A percentile compares a stretch with the other conserved stretches of the same genome.
Conservation (phyloP, 2,329 filamentous ascomycete genomes). For the Xylaria hypoxylon region DNA sequence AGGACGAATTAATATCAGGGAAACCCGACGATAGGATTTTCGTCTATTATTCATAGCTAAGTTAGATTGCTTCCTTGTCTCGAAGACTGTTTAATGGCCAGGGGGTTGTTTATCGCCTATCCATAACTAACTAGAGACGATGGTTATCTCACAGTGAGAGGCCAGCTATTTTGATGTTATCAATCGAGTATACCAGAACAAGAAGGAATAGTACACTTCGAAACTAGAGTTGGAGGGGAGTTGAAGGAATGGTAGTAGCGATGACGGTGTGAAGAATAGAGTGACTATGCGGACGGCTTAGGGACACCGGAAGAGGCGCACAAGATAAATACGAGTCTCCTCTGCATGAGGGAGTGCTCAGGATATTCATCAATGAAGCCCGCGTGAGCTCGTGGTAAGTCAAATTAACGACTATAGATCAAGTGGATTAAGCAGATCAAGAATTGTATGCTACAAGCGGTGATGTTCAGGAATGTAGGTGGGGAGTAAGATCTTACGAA, state of each 20-base stretch:
- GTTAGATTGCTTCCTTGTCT: not conserved
- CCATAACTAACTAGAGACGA: not conserved
- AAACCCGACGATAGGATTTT: not conserved
- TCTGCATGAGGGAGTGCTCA: not conserved
- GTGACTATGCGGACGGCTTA: not conserved
- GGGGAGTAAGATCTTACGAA: too few relatives aligned
- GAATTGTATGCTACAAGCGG: not conserved
- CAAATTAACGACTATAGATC: not conserved
- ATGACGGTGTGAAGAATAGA: not conserved
- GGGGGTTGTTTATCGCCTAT: not conserved
- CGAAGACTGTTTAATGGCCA: not conserved
- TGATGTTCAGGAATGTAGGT: not conserved
- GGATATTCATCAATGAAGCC: not conserved
- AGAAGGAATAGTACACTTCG: not conserved
- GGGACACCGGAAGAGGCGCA: not conserved
- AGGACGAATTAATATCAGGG: conserved; percentile 27
- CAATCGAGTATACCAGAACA: not conserved
- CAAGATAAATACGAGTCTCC: not conserved
- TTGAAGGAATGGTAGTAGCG: not conserved
- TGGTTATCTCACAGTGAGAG: not conserved
- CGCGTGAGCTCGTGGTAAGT: not conserved
- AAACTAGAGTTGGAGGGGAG: not conserved
- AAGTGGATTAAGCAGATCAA: not conserved
- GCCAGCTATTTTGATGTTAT: not conserved
- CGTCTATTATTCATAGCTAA: not conserved